Conservation (phyloP, 2,329 filamentous ascomycete species). For the Chalaropsis thielavioides region DNA sequence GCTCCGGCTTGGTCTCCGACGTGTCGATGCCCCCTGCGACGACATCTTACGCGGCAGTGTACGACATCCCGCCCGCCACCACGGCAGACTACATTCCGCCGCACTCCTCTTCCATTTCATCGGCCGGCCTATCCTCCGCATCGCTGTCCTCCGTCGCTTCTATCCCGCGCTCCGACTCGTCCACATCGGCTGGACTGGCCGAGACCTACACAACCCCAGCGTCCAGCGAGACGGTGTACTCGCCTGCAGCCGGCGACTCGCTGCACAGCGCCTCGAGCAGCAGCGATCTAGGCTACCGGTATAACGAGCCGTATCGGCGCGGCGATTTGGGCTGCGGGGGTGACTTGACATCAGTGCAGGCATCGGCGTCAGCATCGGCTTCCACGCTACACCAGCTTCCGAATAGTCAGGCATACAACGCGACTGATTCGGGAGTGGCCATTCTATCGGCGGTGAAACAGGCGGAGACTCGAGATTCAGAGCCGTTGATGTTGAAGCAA, state of each 20-base stretch:
- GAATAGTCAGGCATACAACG: not conserved
- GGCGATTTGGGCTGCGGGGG: not conserved
- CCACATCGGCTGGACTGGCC: not conserved
- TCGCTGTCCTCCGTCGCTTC: not conserved
- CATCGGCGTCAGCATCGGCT: not conserved
- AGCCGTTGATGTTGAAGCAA: not conserved
- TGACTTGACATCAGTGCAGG: not conserved
- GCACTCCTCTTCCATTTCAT: not conserved
- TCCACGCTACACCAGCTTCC: not conserved
- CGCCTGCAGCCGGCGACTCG: not conserved
- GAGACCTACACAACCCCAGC: not conserved
- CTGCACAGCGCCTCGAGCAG: not conserved
- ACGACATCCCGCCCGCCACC: not conserved
- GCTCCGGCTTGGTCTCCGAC: not conserved
- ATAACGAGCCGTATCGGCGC: not conserved
- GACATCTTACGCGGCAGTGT: not conserved
- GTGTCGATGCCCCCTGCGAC: not conserved
- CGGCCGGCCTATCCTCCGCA: not conserved
- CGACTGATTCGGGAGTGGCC: not conserved
- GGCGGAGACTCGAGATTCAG: not conserved
- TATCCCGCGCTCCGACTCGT: not conserved
- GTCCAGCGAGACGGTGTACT: slow-evolving; percentile 6
- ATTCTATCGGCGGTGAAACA: not conserved
- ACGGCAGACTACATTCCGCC: not conserved
- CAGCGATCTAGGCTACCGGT: not conserved